A percentile compares a stretch with the other conserved stretches of the same genome.
These are phyloP conservation scores for Maudiozyma humilis DNA, from an alignment of 1,139 yeast species.

Conservation along the genomic window DNA sequence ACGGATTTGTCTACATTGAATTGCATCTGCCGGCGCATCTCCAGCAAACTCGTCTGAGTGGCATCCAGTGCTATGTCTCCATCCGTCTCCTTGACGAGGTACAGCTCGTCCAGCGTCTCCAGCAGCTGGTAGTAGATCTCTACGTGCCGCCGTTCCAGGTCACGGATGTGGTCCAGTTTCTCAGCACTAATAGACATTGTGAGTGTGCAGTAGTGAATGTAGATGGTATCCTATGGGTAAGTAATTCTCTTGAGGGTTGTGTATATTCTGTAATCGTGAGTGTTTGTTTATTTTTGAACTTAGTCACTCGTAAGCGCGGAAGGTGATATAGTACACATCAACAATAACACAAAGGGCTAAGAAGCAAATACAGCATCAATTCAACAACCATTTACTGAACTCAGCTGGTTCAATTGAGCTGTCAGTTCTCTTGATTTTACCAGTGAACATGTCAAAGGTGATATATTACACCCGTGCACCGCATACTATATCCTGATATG, in stretches of 20 bases:
- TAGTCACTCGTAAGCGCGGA: no score
- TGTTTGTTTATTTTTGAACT: neutral
- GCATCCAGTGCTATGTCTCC: constrained; percentile 7
- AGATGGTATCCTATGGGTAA: no score
- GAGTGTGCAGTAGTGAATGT: neutral
- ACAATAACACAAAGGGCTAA: no score
- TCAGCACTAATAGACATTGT: constrained; percentile 1
- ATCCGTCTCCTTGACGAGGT: constrained; percentile 15
- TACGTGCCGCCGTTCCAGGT: constrained; percentile 23
- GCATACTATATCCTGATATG: no score
- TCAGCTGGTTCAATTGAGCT: no score
- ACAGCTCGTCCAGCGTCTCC: constrained; percentile 20
- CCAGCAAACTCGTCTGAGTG: constrained; percentile 13
- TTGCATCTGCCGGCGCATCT: constrained; percentile 19
- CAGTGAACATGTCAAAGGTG: no score
- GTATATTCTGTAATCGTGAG: neutral
- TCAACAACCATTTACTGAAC: no score
- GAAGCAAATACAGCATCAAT: no score
- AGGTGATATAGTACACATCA: neutral
- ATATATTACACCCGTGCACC: no score
- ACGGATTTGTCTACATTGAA: constrained; percentile 22
- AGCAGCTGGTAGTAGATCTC: constrained; percentile 20
- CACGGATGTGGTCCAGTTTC: constrained; percentile 12
- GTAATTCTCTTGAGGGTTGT: no score
- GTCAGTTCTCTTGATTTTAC: no score